A percentile compares a stretch with the other conserved stretches of the same genome.
These are phyloP conservation scores for Groenewaldozyma sp. DNA, from an alignment of 1,139 yeast genomes.

Conservation along the genomic window DNA sequence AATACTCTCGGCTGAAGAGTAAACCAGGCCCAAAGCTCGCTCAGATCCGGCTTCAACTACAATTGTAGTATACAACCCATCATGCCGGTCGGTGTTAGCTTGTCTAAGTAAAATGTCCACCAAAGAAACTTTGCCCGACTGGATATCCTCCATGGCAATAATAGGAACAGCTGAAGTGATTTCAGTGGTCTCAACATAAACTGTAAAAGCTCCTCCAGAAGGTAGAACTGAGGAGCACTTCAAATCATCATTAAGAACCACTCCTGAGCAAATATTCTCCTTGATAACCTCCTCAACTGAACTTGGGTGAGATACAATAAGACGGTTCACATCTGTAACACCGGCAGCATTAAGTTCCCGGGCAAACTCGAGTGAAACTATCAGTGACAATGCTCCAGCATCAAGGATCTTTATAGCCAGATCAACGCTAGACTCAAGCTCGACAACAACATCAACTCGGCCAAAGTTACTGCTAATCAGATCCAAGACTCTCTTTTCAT, in stretches of 20 bases:
- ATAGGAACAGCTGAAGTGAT: conserved; percentile 39
- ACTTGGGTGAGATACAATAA: conserved; percentile 31
- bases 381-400: conserved; percentile 50
- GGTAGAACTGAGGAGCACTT: conserved; percentile 5
- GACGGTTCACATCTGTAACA: conserved; percentile 47
- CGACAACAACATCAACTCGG: background rate
- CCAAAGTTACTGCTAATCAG: conserved; percentile 4
- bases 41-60: conserved; percentile 56
- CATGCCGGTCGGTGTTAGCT: conserved; percentile 73
- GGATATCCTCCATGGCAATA: conserved; percentile 32
- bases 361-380: conserved; percentile 35
- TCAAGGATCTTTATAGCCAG: conserved; percentile 50
- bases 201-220: conserved; percentile 38
- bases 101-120: conserved; percentile 46
- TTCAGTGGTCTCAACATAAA: conserved; percentile 30
- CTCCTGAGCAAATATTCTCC: conserved; percentile 4
- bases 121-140: conserved; percentile 33
- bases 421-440: conserved; percentile 25
- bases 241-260: conserved; percentile 1
- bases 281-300: conserved; percentile 1
- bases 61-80: conserved; percentile 76
- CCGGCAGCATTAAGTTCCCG: conserved; percentile 38
- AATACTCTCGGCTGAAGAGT: conserved; percentile 77
- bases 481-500: background rate
- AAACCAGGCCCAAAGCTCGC: conserved; percentile 78